Percentiles rank a stretch among this genome's conserved stretches.
These are phyloP conservation scores for Volvariella volvacea DNA, from an alignment of 1,284 basidiomycete genomes.

Conservation along the genomic window DNA sequence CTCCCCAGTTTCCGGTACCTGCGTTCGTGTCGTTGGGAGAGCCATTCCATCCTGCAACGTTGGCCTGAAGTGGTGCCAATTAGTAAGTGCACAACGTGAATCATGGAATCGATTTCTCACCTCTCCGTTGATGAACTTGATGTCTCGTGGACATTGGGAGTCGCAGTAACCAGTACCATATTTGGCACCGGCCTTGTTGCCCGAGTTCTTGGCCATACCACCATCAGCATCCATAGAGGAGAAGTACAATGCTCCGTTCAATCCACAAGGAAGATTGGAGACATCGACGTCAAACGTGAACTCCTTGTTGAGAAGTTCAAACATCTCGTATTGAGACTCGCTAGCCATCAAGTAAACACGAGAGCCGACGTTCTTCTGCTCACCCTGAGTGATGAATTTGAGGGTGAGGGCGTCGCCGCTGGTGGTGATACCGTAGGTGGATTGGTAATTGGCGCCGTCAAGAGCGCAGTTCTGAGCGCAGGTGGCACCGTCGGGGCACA, in stretches of 20 bases:
- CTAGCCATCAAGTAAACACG: slow-evolving; percentile 44
- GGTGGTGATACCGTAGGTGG: slow-evolving; percentile 35
- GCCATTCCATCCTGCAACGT: slow-evolving; percentile 31
- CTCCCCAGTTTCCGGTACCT: slow-evolving; percentile 26
- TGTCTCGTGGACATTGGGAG: slow-evolving; percentile 41
- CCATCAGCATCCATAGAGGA: slow-evolving; percentile 41
- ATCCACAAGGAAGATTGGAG: slow-evolving; percentile 42
- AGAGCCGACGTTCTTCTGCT: slow-evolving; percentile 36
- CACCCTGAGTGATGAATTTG: slow-evolving; percentile 38
- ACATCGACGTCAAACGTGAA: slow-evolving; percentile 54
- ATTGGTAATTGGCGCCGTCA: slow-evolving; percentile 46
- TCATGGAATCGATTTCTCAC: slow-evolving; percentile 19
- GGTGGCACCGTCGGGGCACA: slow-evolving; percentile 36
- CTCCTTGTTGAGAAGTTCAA: slow-evolving; percentile 45
- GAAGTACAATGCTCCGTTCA: slow-evolving; percentile 45
- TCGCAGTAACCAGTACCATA: slow-evolving; percentile 48
- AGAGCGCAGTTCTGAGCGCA: slow-evolving; percentile 46
- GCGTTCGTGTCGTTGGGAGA: slow-evolving; percentile 11
- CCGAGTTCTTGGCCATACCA: slow-evolving; percentile 32
- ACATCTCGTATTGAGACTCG: slow-evolving; percentile 37
- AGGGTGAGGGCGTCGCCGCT: slow-evolving; percentile 38
- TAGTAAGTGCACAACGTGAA: slow-evolving; percentile 2
- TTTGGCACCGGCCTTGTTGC: slow-evolving; percentile 43
- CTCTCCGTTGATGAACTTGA: slow-evolving; percentile 46
- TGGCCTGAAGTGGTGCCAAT: slow-evolving; percentile 27